These are phyloP conservation scores for Cyberlindnera samutprakarnensis DNA, from an alignment of 805 yeast genomes.

Conservation along the genomic window DNA sequence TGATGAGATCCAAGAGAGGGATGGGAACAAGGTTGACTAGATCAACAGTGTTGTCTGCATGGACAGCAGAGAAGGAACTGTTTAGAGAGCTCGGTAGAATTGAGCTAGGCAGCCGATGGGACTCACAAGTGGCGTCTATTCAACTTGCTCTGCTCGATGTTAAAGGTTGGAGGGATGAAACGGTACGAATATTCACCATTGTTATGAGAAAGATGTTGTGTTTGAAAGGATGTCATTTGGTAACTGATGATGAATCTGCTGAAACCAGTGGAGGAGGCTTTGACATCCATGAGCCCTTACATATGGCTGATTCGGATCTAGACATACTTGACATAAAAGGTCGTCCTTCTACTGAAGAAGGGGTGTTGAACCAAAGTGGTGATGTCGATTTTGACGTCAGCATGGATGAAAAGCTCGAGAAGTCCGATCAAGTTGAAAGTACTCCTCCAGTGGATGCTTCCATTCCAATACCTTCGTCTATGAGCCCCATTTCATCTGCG, in stretches of 20 bases:
- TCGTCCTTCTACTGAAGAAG: background rate
- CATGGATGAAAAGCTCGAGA: background rate
- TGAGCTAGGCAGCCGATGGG: background rate
- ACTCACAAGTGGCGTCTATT: background rate
- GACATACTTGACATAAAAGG: background rate
- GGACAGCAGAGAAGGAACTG: conserved; percentile 1
- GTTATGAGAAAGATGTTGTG: background rate
- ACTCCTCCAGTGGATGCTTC: background rate
- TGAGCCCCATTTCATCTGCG: no score
- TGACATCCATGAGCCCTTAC: background rate
- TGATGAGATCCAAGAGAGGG: background rate
- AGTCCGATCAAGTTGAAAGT: background rate
- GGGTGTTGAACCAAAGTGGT: no score
- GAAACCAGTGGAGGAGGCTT: background rate
- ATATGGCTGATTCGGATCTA: no score
- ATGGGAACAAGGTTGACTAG: background rate
- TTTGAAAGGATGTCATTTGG: no score
- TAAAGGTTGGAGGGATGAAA: no score
- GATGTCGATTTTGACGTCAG: background rate
- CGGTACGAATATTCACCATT: no score
- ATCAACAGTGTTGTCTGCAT: background rate
- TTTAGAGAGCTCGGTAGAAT: background rate
- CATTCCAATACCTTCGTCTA: background rate
- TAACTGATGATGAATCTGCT: background rate
- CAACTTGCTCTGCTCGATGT: no score